Conservation (phyloP, 2,329 filamentous ascomycete species). For the Aspergillus glaucus region DNA sequence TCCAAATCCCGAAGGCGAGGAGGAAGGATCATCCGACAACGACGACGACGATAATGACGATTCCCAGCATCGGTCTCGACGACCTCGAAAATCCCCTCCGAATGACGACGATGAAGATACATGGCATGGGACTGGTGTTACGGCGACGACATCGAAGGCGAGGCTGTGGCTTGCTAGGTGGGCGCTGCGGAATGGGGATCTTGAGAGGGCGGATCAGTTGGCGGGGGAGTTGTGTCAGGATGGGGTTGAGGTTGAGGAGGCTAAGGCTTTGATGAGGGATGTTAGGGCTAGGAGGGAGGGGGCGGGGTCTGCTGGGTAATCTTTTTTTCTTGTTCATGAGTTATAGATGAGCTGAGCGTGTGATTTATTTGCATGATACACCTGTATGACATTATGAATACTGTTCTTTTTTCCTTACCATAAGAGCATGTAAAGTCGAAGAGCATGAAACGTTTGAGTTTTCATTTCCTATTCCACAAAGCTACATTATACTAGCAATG, state of each 20-base stretch:
- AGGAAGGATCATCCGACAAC: conserved; percentile 30
- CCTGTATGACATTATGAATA: not conserved
- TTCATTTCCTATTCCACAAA: not conserved
- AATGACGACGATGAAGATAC: conserved; percentile 29
- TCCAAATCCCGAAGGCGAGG: conserved; percentile 5
- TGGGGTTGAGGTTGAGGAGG: conserved; percentile 92
- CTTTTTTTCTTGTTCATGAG: not conserved
- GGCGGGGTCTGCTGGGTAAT: conserved; percentile 6
- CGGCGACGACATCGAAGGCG: conserved; percentile 83
- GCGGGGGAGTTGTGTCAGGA: conserved; percentile 92
- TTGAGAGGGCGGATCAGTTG: conserved; percentile 67
- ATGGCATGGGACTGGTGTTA: conserved; percentile 68
- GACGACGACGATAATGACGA: conserved; percentile 28
- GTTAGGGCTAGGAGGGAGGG: conserved; percentile 68
- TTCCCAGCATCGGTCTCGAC: conserved; percentile 41
- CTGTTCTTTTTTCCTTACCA: not conserved
- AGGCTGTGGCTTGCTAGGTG: conserved; percentile 87
- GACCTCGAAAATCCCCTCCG: conserved; percentile 22
- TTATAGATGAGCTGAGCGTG: not conserved
- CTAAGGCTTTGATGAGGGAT: conserved; percentile 85
- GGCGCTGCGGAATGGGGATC: conserved; percentile 70
- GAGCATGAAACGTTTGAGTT: not conserved
- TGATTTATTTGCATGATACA: not conserved
- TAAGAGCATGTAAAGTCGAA: not conserved
- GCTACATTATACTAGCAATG: not conserved